Evolutionary conservation across 2,329 filamentous ascomycete genomes (phyloP).

Genomic region (Epichloe sp.): DNA sequence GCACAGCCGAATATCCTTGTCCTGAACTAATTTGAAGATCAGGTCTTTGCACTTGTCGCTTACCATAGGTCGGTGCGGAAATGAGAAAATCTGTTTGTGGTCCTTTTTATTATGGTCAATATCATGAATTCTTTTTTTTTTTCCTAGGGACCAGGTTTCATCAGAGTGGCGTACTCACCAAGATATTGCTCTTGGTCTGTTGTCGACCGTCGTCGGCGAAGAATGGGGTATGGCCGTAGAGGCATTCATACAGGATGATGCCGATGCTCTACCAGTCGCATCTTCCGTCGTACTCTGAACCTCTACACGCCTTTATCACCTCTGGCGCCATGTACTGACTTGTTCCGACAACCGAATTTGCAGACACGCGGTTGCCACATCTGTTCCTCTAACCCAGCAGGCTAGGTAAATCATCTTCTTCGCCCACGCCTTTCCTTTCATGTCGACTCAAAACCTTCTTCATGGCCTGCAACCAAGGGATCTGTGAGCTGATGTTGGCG

Average conservation of each 20-base stretch:
- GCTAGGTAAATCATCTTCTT: slow-evolving; percentile 17
- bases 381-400: slow-evolving; percentile 59
- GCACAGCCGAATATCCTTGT: slow-evolving; percentile 64
- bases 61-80: slow-evolving; percentile 54
- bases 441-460: slow-evolving; percentile 20
- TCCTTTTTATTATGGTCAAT: slow-evolving; percentile 30
- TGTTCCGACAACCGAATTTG: slow-evolving; percentile 81
- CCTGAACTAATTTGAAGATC: slow-evolving; percentile 57
- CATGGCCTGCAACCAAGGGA: slow-evolving; percentile 19
- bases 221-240: slow-evolving; percentile 88
- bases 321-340: slow-evolving; percentile 98
- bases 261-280: slow-evolving; percentile 98
- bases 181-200: slow-evolving; percentile 74
- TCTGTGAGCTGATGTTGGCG: slow-evolving; percentile 22
- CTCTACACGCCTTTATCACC: slow-evolving; percentile 48
- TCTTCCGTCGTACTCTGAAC: slow-evolving; percentile 62
- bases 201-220: slow-evolving; percentile 64
- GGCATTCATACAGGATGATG: slow-evolving; percentile 85
- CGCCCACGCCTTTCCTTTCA: slow-evolving; percentile 16
- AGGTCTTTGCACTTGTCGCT: slow-evolving; percentile 65
- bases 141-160: no score
- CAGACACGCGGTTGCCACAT: slow-evolving; percentile 56
- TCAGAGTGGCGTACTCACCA: slow-evolving; percentile 35
- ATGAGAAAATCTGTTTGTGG: slow-evolving; percentile 55
- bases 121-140: not conserved